Conservation (phyloP, 768 basidiomycete species). For the Pulveroboletus sp. region DNA sequence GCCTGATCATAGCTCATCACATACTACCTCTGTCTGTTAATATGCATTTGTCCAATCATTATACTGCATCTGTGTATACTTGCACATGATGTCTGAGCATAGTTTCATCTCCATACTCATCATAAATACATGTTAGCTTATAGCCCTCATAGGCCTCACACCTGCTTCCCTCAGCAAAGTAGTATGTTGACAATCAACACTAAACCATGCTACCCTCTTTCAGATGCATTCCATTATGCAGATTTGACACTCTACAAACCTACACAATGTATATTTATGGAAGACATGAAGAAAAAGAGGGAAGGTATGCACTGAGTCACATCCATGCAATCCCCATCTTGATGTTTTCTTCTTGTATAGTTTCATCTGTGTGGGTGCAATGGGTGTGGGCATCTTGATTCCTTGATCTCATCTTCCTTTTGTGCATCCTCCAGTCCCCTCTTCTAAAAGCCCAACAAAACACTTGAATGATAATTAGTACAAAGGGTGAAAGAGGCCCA, state of each 20-base stretch:
- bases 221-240: not conserved
- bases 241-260: not conserved
- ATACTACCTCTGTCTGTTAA: too few relatives aligned
- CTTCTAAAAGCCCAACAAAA: conserved; percentile 41
- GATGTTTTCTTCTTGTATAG: conserved; percentile 66
- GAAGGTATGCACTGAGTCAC: too few relatives aligned
- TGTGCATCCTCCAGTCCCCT: conserved; percentile 66
- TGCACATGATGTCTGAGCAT: too few relatives aligned
- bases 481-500: conserved; percentile 24
- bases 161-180: too few relatives aligned
- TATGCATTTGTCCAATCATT: too few relatives aligned
- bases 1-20: too few relatives aligned
- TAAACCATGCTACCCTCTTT: too few relatives aligned
- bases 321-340: conserved; percentile 7
- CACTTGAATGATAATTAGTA: not conserved
- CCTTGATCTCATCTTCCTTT: conserved; percentile 41
- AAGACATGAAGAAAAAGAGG: conserved; percentile 23
- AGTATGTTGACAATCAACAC: too few relatives aligned
- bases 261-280: not conserved
- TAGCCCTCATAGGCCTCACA: too few relatives aligned
- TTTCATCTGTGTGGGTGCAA: conserved; percentile 47
- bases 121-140: too few relatives aligned
- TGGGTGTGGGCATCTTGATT: conserved; percentile 59
- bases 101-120: too few relatives aligned
- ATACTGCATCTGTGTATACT: too few relatives aligned